Conservation (phyloP, 352 stramenopile genomes). For the Globisporangium sylvaticum region DNA sequence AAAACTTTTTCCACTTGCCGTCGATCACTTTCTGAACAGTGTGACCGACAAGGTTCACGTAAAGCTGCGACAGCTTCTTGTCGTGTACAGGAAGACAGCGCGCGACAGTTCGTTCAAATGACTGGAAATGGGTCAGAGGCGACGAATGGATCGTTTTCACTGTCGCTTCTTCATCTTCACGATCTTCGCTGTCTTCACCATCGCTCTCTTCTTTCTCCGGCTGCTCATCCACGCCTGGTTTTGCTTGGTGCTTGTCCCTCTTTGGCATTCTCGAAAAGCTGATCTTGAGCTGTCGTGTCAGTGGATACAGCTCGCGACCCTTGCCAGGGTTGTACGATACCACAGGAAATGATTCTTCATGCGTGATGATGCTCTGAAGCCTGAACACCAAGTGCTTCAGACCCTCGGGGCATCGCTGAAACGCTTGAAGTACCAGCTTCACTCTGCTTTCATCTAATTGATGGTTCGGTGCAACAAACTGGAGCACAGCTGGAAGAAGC, state of each 20-base stretch:
- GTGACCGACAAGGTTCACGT: conserved; percentile 67
- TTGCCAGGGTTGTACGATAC: conserved; percentile 61
- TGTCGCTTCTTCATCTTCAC: conserved; percentile 10
- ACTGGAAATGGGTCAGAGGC: conserved; percentile 80
- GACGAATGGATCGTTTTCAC: conserved; percentile 62
- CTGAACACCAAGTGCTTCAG: conserved; percentile 56
- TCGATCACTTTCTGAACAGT: conserved; percentile 72
- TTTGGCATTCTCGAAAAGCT: conserved; percentile 16
- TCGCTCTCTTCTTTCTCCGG: not conserved
- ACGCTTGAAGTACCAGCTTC: conserved; percentile 34
- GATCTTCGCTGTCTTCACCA: not conserved
- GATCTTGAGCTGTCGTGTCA: conserved; percentile 72
- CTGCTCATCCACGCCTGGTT: not conserved
- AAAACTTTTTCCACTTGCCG: conserved; percentile 77
- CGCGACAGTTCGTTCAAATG: conserved; percentile 78
- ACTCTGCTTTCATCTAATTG: conserved; percentile 34
- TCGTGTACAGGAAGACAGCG: conserved; percentile 57
- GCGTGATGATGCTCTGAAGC: conserved; percentile 73
- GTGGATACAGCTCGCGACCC: conserved; percentile 68
- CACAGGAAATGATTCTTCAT: conserved; percentile 64
- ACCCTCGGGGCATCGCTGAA: conserved; percentile 40
- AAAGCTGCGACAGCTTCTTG: conserved; percentile 44
- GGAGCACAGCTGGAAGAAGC: conserved; percentile 57
- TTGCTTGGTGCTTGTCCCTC: not conserved
- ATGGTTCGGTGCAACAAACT: conserved; percentile 38